These are phyloP conservation scores for Pezicula carpinea DNA, from an alignment of 2,329 filamentous ascomycete species.

Conservation along the genomic window DNA sequence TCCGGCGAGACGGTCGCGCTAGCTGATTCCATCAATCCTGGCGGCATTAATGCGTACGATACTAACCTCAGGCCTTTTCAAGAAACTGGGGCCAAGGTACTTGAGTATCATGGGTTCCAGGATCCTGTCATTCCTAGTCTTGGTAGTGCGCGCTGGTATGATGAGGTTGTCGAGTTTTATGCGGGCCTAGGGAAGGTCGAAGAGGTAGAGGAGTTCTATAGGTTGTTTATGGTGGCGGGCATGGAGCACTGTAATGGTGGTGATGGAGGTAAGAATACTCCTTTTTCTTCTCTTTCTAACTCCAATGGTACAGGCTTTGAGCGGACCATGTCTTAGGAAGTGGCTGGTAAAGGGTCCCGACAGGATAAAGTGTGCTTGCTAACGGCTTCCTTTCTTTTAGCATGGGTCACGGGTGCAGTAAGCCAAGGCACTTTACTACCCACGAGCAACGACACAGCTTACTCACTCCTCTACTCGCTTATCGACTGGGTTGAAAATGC, in stretches of 20 bases:
- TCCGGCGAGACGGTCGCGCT: slow-evolving; percentile 31
- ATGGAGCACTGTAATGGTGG: slow-evolving; percentile 44
- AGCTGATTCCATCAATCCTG: slow-evolving; percentile 10
- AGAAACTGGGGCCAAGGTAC: slow-evolving; percentile 9
- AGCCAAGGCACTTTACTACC: background rate
- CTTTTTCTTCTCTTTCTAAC: background rate
- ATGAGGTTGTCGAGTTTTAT: background rate
- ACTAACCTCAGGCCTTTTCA: slow-evolving; percentile 11
- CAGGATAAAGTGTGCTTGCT: no score
- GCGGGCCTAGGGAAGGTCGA: background rate
- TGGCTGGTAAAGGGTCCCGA: no score
- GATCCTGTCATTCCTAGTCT: slow-evolving; percentile 28
- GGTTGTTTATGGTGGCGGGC: slow-evolving; percentile 45
- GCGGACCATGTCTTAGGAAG: no score
- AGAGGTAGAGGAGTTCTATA: slow-evolving; percentile 32
- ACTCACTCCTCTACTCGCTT: background rate
- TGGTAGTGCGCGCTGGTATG: slow-evolving; percentile 31
- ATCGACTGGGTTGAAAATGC: slow-evolving; percentile 38
- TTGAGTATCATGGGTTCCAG: slow-evolving; percentile 13
- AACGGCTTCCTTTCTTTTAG: no score
- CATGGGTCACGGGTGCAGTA: background rate
- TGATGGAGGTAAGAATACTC: slow-evolving; percentile 11
- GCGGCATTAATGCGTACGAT: slow-evolving; percentile 9
- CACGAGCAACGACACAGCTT: background rate
- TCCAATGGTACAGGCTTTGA: no score